Conservation (phyloP, 306 rosid genomes). For the Vigna mungo region DNA sequence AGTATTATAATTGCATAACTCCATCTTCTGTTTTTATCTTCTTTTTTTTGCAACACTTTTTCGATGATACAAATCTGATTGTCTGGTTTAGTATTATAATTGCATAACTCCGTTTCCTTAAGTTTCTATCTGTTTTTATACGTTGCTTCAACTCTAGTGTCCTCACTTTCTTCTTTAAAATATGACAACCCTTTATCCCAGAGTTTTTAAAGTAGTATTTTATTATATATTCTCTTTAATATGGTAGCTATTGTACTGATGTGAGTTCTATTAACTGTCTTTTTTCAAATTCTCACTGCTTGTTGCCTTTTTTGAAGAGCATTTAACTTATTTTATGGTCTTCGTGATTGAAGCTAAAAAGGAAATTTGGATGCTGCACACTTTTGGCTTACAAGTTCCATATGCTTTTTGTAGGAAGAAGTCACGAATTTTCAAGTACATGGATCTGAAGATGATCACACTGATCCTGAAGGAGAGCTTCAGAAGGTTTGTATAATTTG, state of each 20-base stretch:
- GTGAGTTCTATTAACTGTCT: slow-evolving; percentile 19
- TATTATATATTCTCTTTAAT: not conserved
- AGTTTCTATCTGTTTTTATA: not conserved
- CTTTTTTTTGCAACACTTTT: not conserved
- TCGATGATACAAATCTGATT: slow-evolving; percentile 9
- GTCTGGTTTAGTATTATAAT: not conserved
- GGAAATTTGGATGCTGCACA: not conserved
- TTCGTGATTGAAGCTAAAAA: not conserved
- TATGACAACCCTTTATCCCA: not conserved
- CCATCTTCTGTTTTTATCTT: not conserved
- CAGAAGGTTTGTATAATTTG: slow-evolving; percentile 50
- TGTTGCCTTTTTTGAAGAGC: slow-evolving; percentile 1
- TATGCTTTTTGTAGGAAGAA: slow-evolving; percentile 56
- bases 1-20: not conserved
- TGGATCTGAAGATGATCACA: slow-evolving; percentile 55
- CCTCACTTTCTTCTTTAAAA: no score
- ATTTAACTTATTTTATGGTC: not conserved
- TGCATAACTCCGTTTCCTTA: not conserved
- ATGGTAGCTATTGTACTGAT: not conserved
- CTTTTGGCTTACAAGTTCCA: slow-evolving; percentile 18
- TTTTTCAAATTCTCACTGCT: slow-evolving; percentile 8
- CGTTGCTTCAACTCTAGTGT: no score
- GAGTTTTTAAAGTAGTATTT: no score
- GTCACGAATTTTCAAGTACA: slow-evolving; percentile 54
- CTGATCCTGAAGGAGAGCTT: slow-evolving; percentile 53